Conservation (phyloP, 768 basidiomycete species). For the Floccularia luteovirens region DNA sequence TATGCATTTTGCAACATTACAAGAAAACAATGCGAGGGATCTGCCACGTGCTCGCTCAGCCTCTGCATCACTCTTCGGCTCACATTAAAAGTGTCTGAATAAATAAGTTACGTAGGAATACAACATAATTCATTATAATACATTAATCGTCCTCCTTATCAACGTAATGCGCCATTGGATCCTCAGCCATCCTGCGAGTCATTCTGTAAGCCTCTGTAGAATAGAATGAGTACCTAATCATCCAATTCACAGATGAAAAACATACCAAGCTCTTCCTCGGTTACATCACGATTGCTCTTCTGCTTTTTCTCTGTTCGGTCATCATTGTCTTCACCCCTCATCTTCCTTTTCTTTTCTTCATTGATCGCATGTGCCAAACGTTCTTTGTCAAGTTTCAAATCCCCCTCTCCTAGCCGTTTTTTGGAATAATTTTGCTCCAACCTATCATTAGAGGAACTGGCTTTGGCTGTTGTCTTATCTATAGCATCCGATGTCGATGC, state of each 20-base stretch:
- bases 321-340: slow-evolving; percentile 43
- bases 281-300: slow-evolving; percentile 71
- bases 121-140: not conserved
- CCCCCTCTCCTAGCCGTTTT: slow-evolving; percentile 76
- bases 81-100: too few relatives aligned
- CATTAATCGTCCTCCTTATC: slow-evolving; percentile 37
- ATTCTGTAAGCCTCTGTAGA: slow-evolving; percentile 86
- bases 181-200: slow-evolving; percentile 65
- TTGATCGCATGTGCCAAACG: slow-evolving; percentile 61
- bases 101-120: too few relatives aligned
- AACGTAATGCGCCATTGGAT: slow-evolving; percentile 92
- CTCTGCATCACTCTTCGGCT: too few relatives aligned
- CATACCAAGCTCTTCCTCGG: slow-evolving; percentile 82
- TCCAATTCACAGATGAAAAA: slow-evolving; percentile 6
- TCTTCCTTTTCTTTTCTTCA: slow-evolving; percentile 79
- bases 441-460: slow-evolving; percentile 18
- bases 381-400: slow-evolving; percentile 66
- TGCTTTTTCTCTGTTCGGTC: slow-evolving; percentile 53
- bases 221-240: slow-evolving; percentile 6
- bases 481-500: slow-evolving; percentile 13
- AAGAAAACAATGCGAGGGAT: too few relatives aligned
- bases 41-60: too few relatives aligned
- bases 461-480: slow-evolving; percentile 16
- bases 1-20: too few relatives aligned
- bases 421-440: slow-evolving; percentile 73